Percentiles rank a stretch among this genome's conserved stretches.
phyloP scores from a whole-genome alignment of 192 early-diverging fungal genomes.

The Backusella tuberculispora region DNA sequence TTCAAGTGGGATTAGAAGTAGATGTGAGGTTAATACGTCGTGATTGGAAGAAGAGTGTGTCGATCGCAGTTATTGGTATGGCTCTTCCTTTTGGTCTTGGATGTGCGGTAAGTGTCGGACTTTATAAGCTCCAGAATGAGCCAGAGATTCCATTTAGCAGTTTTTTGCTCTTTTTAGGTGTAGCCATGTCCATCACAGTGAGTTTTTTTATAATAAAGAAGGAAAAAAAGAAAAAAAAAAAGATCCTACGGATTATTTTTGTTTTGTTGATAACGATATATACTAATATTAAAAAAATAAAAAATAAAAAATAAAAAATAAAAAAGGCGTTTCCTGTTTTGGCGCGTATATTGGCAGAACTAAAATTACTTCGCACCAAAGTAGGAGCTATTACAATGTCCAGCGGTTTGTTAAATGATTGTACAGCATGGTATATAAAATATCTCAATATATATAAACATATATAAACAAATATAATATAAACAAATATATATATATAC shows the following conservation, averaged over 20 bases:
- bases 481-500: background rate
- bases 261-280: background rate
- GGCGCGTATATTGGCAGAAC: conserved; percentile 90
- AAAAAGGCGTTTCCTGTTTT: conserved; percentile 88
- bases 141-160: conserved; percentile 57
- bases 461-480: background rate
- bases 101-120: conserved; percentile 70
- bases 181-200: conserved; percentile 89
- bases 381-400: conserved; percentile 88
- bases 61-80: conserved; percentile 83
- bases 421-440: conserved; percentile 83
- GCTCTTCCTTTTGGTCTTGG: conserved; percentile 79
- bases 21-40: conserved; percentile 63
- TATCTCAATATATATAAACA: conserved; percentile 35
- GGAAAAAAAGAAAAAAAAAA: too few relatives aligned
- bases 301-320: background rate
- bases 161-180: conserved; percentile 87
- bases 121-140: conserved; percentile 62
- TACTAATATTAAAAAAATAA: conserved; percentile 5
- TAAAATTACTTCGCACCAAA: conserved; percentile 76
- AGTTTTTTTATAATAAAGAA: conserved; percentile 12
- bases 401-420: conserved; percentile 87
- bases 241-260: too few relatives aligned
- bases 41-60: conserved; percentile 56
- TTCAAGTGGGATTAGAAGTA: conserved; percentile 87